Evolutionary conservation across 805 yeast species (phyloP), one percentile per base, ranked within the genome.

Genomic region (Scheffersomyces amazonensis): DNA sequence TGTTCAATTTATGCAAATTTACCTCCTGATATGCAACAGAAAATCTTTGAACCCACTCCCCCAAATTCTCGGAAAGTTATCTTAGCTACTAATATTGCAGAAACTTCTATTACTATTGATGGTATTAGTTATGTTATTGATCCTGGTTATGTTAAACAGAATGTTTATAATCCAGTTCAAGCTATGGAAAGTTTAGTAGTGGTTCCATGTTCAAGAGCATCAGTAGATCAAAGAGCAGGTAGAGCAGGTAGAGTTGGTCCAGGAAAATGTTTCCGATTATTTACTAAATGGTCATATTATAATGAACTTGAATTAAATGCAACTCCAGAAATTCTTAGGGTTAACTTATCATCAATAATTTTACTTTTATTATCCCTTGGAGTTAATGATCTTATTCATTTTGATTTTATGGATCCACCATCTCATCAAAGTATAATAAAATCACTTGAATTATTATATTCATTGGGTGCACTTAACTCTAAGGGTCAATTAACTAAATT

Each of bases 331-430:
- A 91, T 93, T n/a, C 66, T 89, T 39, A 66, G 99, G 39, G 86
- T 85, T 16, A 90, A 91, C 51, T 61, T 93, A 29, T 72, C 90
- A 0, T 73, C 85, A 36, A 87, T 89, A 1, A 83, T 91, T 3
- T 64, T 93, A 22, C 63, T 88, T 42, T 65, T 93, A 36, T 69
- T 90, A 38, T 86, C 96, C 0, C 67, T 93, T 54, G 98, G 98
- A 0, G 80, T 93, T 27, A 80, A 80, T 20, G 96, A 93, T 54
- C 59, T 93, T 41, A 58, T 90, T 19, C 75, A 78, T 39, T 90
- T 93, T 56, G 96, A 91, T 37, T 88, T 93, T 51, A 76, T 93
- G 81, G 99, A 93, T 54, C 79, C 87, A 6, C 99, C 99, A 1
- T 77, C 87, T 2, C 66, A 81, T 2, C 81, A 80, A 21, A 69